phyloP scores from a whole-genome alignment of 176 grass and related monocot species.

The Coix lacrymajobi region DNA sequence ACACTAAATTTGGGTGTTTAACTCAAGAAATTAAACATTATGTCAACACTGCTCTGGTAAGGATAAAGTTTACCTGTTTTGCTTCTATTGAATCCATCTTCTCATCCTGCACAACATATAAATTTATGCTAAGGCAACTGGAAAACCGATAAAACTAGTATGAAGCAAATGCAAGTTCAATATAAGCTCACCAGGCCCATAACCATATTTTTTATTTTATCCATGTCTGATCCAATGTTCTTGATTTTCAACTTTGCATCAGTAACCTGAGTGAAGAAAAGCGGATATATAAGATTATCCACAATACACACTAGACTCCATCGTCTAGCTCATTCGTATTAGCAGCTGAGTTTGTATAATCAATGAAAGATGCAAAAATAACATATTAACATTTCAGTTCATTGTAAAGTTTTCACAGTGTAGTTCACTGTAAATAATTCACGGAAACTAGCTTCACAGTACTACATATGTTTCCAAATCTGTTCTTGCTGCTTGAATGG shows the following conservation, averaged over 20 bases:
- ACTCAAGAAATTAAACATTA: background rate
- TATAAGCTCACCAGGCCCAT: constrained; percentile 39
- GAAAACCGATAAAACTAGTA: background rate
- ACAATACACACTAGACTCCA: background rate
- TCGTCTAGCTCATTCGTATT: background rate
- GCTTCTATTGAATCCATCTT: constrained; percentile 69
- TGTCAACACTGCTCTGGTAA: background rate
- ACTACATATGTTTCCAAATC: background rate
- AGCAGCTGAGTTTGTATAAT: background rate
- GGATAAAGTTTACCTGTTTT: constrained; percentile 44
- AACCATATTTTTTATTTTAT: constrained; percentile 40
- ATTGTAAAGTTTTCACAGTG: background rate
- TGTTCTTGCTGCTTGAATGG: background rate
- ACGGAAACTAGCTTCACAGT: background rate
- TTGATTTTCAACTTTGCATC: constrained; percentile 44
- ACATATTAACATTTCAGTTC: background rate
- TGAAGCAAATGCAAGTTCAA: background rate
- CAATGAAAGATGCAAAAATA: background rate
- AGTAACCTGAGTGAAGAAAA: constrained; percentile 49
- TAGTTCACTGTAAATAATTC: background rate
- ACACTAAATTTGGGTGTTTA: background rate
- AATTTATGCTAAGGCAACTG: background rate
- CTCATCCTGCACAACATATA: constrained; percentile 36
- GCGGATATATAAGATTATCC: background rate
- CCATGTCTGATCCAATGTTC: constrained; percentile 57